These are phyloP conservation scores for Moringa oleifera DNA, from an alignment of 345 rosid genomes.

Conservation along the genomic window DNA sequence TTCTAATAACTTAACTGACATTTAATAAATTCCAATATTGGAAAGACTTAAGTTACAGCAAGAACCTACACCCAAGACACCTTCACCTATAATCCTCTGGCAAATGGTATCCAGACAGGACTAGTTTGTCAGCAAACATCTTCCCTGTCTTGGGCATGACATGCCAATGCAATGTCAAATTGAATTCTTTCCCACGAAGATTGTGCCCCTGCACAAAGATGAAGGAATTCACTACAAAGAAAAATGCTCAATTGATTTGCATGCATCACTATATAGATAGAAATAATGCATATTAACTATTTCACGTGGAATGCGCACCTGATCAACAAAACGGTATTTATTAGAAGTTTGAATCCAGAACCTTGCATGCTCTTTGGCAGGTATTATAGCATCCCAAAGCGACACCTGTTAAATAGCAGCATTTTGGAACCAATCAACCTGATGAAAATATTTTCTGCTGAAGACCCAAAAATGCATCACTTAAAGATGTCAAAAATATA, in stretches of 20 bases:
- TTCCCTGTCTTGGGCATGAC: constrained; percentile 96
- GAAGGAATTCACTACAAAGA: no score
- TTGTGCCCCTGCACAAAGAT: constrained; percentile 56
- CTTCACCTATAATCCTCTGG: constrained; percentile 71
- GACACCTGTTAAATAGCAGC: constrained; percentile 57
- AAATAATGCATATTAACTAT: no score
- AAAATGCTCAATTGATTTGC: constrained; percentile 4
- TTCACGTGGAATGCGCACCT: constrained; percentile 33
- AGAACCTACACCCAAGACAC: constrained; percentile 7
- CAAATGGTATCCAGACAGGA: constrained; percentile 65
- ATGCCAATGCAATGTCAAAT: constrained; percentile 91
- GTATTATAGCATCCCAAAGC: constrained; percentile 93
- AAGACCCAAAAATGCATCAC: not conserved
- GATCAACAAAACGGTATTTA: constrained; percentile 93
- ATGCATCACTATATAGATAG: no score
- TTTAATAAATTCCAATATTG: not conserved
- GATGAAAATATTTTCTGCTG: not conserved
- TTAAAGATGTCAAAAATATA: no score
- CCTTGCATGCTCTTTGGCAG: constrained; percentile 71
- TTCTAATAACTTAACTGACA: not conserved
- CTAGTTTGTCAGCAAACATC: constrained; percentile 75
- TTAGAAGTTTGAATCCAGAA: constrained; percentile 70
- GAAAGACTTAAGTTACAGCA: constrained; percentile 22
- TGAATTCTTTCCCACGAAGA: constrained; percentile 79
- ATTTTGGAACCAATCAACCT: constrained; percentile 4